Evolutionary conservation across 208 protist genomes (phyloP).

Genomic region (Leishmania braziliensis): DNA sequence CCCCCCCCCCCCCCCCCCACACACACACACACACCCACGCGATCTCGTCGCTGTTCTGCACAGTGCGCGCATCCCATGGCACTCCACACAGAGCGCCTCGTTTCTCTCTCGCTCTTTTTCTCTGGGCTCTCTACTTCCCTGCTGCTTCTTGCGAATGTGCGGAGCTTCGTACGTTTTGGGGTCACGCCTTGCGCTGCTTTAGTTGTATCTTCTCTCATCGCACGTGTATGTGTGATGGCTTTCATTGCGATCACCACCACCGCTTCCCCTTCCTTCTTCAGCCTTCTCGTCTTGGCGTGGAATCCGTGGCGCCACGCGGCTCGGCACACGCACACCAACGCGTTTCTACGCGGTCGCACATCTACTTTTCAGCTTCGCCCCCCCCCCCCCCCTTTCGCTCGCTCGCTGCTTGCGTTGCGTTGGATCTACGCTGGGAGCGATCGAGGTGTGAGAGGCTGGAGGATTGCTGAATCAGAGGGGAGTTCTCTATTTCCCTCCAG

Average conservation of each 20-base stretch:
- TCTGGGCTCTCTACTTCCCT: not conserved
- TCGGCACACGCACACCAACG: not conserved
- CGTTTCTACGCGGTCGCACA: not conserved
- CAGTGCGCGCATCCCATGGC: not conserved
- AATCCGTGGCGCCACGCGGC: not conserved
- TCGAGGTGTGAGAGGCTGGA: not conserved
- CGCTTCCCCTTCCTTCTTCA: not conserved
- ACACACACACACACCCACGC: no score
- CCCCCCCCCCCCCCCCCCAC: not conserved
- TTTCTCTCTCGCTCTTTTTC: not conserved
- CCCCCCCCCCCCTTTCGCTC: not conserved
- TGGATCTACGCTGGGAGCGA: not conserved
- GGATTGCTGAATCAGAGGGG: no score
- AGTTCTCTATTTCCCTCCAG: no score
- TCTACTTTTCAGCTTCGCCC: not conserved
- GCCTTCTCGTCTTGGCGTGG: not conserved
- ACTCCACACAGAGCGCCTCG: not conserved
- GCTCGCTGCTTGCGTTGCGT: not conserved
- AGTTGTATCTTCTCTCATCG: not conserved
- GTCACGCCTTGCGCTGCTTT: not conserved
- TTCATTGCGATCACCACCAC: not conserved
- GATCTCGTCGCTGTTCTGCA: not conserved
- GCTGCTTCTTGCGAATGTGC: not conserved
- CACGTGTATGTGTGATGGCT: not conserved
- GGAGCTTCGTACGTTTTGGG: not conserved